Base-by-base conservation (phyloP, 2,329 filamentous ascomycete species). In the Samsoniella hepiali region DNA sequence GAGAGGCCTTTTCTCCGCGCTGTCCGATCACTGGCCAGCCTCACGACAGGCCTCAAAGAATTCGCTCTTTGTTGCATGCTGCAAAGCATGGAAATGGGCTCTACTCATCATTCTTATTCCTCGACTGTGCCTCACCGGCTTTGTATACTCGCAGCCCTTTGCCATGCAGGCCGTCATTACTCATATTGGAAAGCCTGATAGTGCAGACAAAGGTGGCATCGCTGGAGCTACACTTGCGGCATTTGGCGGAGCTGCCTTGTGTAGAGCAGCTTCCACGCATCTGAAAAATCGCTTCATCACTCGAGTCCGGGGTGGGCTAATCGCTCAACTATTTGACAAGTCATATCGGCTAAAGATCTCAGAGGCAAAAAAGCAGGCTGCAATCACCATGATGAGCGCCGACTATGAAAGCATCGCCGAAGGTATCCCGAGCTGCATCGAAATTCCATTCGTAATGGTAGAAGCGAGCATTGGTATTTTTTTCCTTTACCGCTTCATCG, bases 51-150 rank as follows among this genome's bases (percentile, higher is more conserved):
- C 8, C 1, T 36, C 55, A 8, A 49, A 32, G 17, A 15, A 47
- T 15, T 17, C 55, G 2, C 31, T 57, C n/a, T 34, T 44, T 15
- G 7, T n/a, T n/a, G 13, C 44, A 10, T 72, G 70, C 69, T 67
- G 67, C 3, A 66, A 66, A 36, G 62, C 68, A 8, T 69, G 68
- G 3, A 63, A 67, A 15, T 69, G 69, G 9, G 3, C 40, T 13
- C 7, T 45, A 13, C 7, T 34, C 4, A 4, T 47, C 9, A 11
- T 58, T 5, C 11, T 56, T 17, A 15, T 49, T 29, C 13, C 40
- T 47, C 27, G 55, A 13, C 31, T 49, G 4, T 58, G 5, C 9
- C 3, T 49, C 9, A 58, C 15, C 9, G 44, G 40, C 17, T 49
- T 58, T 17, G 15, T 36, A 29, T 58, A 42, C 15, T 40, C 55